Base-by-base conservation (phyloP, 1,284 basidiomycete genomes). In the Clitocybe nebularis region DNA sequence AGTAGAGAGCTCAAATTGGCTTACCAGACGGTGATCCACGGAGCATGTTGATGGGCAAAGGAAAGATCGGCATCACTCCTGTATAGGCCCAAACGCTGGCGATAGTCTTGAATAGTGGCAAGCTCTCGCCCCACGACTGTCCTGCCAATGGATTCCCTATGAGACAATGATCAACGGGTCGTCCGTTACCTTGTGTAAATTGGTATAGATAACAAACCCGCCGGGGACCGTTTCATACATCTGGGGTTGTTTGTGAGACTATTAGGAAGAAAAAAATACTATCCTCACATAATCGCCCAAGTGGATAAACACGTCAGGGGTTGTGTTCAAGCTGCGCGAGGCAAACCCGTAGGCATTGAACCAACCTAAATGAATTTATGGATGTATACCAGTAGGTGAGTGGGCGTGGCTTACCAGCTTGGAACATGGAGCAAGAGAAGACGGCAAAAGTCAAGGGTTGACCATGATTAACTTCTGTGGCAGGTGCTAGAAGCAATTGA, bases 291-390 rank as follows among this genome's bases (percentile, higher is more conserved):
- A 84, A 60, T 83, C 81, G 9, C 81, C 81, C 19, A 84, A 67
- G 52, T 84, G 81, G 30, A 83, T 56, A 46, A 79, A 81, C 36
- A 79, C 63, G 51, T 84, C 80, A 2, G 78, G 69, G 19, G 68
- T 67, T 8, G 76, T 74, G 50, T 79, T 75, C n/a, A n/a, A n/a
- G n/a, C n/a, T n/a, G 41, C 72, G 72, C 14, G 77, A 72, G 1
- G 79, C 78, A 36, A 75, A 67, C 6, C 76, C 75, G 55, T 84
- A 86, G 9, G 81, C 79, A 55, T 83, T 83, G 68, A 84, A 85
- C 60, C 71, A 83, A 0, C 83, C 82, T 71, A 57, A 38, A 33
- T 29, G 25, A 13, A 20, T 35, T 20, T 20, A n/a, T 32, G 43
- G 22, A 3, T 8, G 23, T 20, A 22, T 6, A 28, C 14, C 17